Evolutionary conservation across 164 flowering plant species (phyloP).

Genomic region (Vitis labrusca): DNA sequence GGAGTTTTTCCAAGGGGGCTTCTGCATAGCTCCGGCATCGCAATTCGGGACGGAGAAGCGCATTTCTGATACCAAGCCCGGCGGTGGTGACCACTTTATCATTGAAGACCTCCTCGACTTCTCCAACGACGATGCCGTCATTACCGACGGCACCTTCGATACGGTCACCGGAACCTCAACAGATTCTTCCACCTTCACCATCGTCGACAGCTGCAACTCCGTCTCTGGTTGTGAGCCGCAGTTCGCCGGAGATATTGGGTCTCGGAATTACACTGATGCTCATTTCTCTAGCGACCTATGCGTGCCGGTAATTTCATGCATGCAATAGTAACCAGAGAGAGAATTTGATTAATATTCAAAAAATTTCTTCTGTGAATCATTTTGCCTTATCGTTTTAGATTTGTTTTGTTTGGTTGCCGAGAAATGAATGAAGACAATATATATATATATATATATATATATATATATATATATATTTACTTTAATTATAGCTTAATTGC

Average conservation of each 20-base stretch:
- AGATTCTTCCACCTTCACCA: slow-evolving; percentile 59
- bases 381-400: too few relatives aligned
- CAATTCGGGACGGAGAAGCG: slow-evolving; percentile 42
- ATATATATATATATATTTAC: too few relatives aligned
- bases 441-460: too few relatives aligned
- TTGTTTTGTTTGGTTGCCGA: too few relatives aligned
- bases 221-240: slow-evolving; percentile 25
- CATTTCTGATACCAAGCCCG: slow-evolving; percentile 26
- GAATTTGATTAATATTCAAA: too few relatives aligned
- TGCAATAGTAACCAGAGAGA: neutral
- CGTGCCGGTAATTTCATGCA: slow-evolving; percentile 46
- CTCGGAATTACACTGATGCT: slow-evolving; percentile 21
- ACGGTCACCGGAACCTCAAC: slow-evolving; percentile 38
- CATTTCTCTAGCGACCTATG: slow-evolving; percentile 49
- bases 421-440: too few relatives aligned
- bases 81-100: slow-evolving; percentile 50
- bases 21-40: slow-evolving; percentile 19
- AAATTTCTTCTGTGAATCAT: too few relatives aligned
- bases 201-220: slow-evolving; percentile 45
- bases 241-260: slow-evolving; percentile 21
- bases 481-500: too few relatives aligned
- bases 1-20: slow-evolving; percentile 39
- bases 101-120: slow-evolving; percentile 89
- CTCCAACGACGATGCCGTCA: slow-evolving; percentile 57
- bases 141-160: slow-evolving; percentile 18